Evolutionary conservation across 2,329 filamentous ascomycete genomes (phyloP).

Genomic region (Lasiodiplodia sp.): DNA sequence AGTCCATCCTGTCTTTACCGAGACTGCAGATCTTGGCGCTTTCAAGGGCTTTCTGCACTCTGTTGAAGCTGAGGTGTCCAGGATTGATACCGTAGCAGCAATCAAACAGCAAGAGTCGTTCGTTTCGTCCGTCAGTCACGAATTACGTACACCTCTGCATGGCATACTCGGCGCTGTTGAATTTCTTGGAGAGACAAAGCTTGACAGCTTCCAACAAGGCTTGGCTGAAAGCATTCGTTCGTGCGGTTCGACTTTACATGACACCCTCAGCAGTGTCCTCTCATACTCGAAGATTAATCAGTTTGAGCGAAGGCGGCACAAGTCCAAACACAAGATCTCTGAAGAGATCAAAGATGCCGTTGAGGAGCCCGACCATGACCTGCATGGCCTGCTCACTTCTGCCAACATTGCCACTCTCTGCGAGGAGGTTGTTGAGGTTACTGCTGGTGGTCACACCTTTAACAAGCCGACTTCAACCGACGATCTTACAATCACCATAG

Average conservation of each 20-base stretch:
- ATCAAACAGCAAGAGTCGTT: constrained; percentile 38
- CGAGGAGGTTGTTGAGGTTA: constrained; percentile 28
- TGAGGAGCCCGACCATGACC: constrained; percentile 20
- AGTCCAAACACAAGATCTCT: constrained; percentile 32
- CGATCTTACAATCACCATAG: constrained; percentile 23
- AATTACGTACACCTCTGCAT: constrained; percentile 33
- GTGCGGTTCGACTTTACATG: constrained; percentile 52
- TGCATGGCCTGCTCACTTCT: constrained; percentile 17
- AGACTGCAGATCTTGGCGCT: constrained; percentile 31
- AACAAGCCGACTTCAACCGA: constrained; percentile 19
- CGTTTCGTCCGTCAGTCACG: constrained; percentile 51
- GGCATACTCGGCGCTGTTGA: constrained; percentile 29
- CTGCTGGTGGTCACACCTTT: constrained; percentile 21
- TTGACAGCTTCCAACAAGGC: constrained; percentile 25
- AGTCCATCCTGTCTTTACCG: constrained; percentile 32
- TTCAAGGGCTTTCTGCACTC: constrained; percentile 33
- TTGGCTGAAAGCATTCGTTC: constrained; percentile 41
- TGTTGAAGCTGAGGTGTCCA: constrained; percentile 29
- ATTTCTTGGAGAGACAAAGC: constrained; percentile 34
- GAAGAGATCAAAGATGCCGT: constrained; percentile 18
- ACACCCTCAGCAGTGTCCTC: constrained; percentile 45
- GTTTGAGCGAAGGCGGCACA: constrained; percentile 30
- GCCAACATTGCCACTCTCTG: constrained; percentile 21
- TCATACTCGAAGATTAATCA: constrained; percentile 47
- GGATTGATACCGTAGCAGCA: constrained; percentile 29